Evolutionary conservation across 441 rosid species (phyloP).

Genomic region (Erodium trifolium): DNA sequence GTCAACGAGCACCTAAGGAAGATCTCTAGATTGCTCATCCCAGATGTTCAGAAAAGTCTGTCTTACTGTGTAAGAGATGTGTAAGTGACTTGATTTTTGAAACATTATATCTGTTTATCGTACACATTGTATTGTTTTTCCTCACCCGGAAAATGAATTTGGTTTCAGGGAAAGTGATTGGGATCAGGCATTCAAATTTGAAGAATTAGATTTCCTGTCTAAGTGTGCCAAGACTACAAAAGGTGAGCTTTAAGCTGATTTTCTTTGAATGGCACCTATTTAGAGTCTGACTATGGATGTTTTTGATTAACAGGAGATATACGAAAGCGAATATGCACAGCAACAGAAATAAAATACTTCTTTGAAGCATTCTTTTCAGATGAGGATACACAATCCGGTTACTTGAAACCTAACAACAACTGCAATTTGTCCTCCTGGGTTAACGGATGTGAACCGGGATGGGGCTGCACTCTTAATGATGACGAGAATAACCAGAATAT

Average conservation of each 20-base stretch:
- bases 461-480: constrained; percentile 43
- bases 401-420: constrained; percentile 40
- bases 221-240: constrained; percentile 43
- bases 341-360: constrained; percentile 52
- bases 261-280: background rate
- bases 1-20: constrained; percentile 13
- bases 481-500: constrained; percentile 13
- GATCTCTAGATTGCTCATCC: constrained; percentile 34
- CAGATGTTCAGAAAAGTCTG: constrained; percentile 36
- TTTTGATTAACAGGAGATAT: constrained; percentile 37
- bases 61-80: constrained; percentile 65
- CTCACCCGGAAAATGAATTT: constrained; percentile 9
- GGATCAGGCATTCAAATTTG: constrained; percentile 51
- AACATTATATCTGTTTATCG: background rate
- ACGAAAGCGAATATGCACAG: constrained; percentile 43
- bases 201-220: constrained; percentile 38
- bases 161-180: constrained; percentile 42
- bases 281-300: constrained; percentile 12
- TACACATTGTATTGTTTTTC: background rate
- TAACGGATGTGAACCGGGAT: constrained; percentile 61
- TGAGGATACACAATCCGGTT: constrained; percentile 17
- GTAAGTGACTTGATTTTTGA: constrained; percentile 31
- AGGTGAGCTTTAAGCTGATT: constrained; percentile 24
- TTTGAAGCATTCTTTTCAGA: constrained; percentile 34
- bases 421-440: constrained; percentile 53